phyloP scores from a whole-genome alignment of 805 yeast species.

The Diddensiella transvaalensis region DNA sequence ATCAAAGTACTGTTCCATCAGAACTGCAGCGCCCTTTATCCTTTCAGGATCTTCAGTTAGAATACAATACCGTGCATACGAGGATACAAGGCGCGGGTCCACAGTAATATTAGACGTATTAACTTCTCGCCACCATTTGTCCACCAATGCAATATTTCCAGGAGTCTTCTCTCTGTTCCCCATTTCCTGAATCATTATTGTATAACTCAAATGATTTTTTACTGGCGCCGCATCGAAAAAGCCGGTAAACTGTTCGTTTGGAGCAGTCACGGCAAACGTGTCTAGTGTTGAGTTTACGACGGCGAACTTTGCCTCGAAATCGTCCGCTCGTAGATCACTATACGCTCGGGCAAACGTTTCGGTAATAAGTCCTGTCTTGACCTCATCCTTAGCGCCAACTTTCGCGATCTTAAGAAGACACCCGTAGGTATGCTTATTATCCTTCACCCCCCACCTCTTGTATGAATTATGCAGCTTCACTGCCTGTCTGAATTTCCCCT shows the following conservation, averaged over 20 bases:
- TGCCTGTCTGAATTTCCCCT: constrained; percentile 4
- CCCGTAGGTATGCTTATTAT: constrained; percentile 13
- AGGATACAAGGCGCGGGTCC: not conserved
- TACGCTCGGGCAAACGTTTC: not conserved
- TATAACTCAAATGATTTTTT: constrained; percentile 2
- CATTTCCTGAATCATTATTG: not conserved
- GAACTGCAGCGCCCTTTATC: not conserved
- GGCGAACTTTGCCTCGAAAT: not conserved
- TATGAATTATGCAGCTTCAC: not conserved
- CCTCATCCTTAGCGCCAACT: not conserved
- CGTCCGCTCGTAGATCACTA: not conserved
- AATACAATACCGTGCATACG: not conserved
- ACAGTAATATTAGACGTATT: not conserved
- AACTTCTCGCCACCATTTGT: not conserved
- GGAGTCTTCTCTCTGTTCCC: not conserved
- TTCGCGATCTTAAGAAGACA: constrained; percentile 3
- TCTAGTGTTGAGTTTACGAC: not conserved
- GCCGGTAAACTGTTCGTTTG: not conserved
- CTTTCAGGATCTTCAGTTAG: not conserved
- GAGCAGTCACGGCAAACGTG: not conserved
- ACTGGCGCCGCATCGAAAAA: constrained; percentile 1
- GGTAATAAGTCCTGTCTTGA: not conserved
- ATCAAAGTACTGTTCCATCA: not conserved
- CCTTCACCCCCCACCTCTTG: constrained; percentile 18
- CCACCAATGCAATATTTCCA: not conserved